Percentiles rank a stretch among this genome's conserved stretches.
These are phyloP conservation scores for Batrachochytrium dendrobatidis DNA, from an alignment of 371 early-diverging fungal species.

Conservation along the genomic window DNA sequence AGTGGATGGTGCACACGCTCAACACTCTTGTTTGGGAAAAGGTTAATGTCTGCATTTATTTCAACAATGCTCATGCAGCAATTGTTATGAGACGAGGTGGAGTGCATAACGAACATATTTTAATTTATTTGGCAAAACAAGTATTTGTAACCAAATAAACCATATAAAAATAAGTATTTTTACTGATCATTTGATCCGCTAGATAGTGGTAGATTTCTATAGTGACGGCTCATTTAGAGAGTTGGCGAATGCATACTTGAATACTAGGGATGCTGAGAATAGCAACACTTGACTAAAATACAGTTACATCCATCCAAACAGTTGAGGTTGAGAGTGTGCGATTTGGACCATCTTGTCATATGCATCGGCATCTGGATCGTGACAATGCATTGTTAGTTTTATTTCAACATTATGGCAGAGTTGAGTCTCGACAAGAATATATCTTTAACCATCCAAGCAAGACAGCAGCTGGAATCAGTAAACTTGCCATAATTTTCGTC, in stretches of 20 bases:
- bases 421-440: neutral
- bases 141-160: neutral
- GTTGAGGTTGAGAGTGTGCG: neutral
- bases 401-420: too few relatives aligned
- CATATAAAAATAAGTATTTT: neutral
- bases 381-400: too few relatives aligned
- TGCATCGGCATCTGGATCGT: neutral
- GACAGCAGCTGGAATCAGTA: neutral
- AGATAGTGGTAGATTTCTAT: neutral
- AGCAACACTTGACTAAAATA: too few relatives aligned
- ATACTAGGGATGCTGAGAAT: too few relatives aligned
- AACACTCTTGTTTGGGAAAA: neutral
- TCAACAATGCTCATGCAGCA: neutral
- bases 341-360: neutral
- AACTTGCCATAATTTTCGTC: constrained; percentile 10
- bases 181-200: neutral
- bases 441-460: too few relatives aligned
- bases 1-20: neutral
- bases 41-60: neutral
- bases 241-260: too few relatives aligned
- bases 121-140: neutral
- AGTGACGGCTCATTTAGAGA: neutral
- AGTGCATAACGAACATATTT: neutral
- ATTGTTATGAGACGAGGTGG: neutral
- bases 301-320: neutral